A percentile compares a stretch with the other conserved stretches of the same genome.
phyloP scores from a whole-genome alignment of 139 green algal species.

The Chlamydomonas asymmetrica region DNA sequence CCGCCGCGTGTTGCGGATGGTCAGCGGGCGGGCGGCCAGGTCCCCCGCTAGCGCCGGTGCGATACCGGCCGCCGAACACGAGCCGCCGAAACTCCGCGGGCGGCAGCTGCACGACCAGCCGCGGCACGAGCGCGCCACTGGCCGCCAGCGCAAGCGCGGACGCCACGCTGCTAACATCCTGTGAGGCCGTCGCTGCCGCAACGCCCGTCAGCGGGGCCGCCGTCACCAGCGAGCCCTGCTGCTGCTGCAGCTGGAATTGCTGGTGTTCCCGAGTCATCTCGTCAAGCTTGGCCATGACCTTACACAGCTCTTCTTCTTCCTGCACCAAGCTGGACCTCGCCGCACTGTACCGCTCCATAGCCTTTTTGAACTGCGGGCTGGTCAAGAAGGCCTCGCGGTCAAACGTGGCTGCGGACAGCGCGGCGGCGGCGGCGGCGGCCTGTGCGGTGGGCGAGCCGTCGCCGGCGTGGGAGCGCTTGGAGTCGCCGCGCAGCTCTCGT shows the following conservation, averaged over 20 bases:
- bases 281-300: constrained; percentile 11
- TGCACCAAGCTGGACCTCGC: constrained; percentile 2
- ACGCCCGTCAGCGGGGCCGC: neutral
- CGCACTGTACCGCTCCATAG: constrained; percentile 24
- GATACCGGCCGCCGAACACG: constrained; percentile 3
- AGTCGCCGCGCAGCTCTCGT: neutral
- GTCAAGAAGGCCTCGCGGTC: constrained; percentile 28
- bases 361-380: constrained; percentile 34
- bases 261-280: neutral
- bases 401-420: neutral
- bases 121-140: constrained; percentile 6
- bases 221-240: neutral
- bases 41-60: too few relatives aligned
- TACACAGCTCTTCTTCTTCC: constrained; percentile 25
- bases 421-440: neutral
- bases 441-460: neutral
- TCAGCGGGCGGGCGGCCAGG: too few relatives aligned
- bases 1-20: too few relatives aligned
- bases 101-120: constrained; percentile 10
- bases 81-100: constrained; percentile 11
- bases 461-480: neutral
- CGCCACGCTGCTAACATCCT: too few relatives aligned
- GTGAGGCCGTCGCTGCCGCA: neutral
- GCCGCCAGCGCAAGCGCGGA: neutral
- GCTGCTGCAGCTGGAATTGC: neutral